A percentile compares a stretch with the other conserved stretches of the same genome.
Conservation (phyloP, 306 rosid genomes). For the Pterocarpus macrocarpus region DNA sequence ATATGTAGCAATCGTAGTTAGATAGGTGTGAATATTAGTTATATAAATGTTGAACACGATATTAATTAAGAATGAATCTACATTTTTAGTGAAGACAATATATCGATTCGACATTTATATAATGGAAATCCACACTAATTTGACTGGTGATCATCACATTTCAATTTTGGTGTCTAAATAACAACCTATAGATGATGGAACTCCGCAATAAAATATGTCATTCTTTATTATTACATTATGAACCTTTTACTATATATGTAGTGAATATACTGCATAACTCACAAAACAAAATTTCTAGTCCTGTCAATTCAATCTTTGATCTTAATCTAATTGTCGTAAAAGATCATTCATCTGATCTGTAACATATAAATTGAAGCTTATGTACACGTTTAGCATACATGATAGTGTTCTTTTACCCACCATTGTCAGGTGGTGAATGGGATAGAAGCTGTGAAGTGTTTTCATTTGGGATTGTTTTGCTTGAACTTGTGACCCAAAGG, state of each 20-base stretch:
- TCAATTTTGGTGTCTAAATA: too few relatives aligned
- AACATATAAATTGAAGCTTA: neutral
- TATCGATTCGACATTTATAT: too few relatives aligned
- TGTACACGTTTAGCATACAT: too few relatives aligned
- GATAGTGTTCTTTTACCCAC: neutral
- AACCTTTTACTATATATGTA: neutral
- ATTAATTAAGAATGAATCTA: too few relatives aligned
- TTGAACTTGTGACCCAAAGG: constrained; percentile 64
- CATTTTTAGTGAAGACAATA: too few relatives aligned
- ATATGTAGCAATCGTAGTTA: too few relatives aligned
- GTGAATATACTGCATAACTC: neutral
- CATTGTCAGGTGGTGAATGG: constrained; percentile 53
- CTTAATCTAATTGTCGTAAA: neutral
- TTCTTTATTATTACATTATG: neutral
- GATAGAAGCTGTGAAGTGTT: constrained; percentile 61
- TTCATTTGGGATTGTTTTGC: constrained; percentile 64
- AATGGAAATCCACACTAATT: too few relatives aligned
- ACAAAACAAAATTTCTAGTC: neutral
- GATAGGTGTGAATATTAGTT: too few relatives aligned
- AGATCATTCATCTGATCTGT: neutral
- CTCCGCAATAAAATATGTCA: neutral
- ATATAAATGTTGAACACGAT: too few relatives aligned
- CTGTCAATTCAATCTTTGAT: neutral
- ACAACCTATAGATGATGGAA: too few relatives aligned
- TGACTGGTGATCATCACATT: too few relatives aligned